Evolutionary conservation across 768 basidiomycete species (phyloP).

Genomic region (Nidularia pulvinata): DNA sequence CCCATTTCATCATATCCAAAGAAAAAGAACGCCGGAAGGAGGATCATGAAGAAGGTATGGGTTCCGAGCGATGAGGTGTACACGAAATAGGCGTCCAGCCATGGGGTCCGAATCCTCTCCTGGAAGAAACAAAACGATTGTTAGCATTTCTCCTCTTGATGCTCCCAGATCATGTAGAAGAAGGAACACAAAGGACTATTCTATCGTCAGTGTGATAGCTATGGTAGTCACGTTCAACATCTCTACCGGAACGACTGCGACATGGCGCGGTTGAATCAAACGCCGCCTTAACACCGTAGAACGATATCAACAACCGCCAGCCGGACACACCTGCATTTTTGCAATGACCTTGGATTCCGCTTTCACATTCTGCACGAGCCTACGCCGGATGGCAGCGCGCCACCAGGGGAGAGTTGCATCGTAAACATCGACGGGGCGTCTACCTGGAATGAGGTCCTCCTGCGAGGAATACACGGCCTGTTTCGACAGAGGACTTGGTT

Average conservation of each 20-base stretch:
- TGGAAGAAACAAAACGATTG: constrained; percentile 11
- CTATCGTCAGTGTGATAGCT: not conserved
- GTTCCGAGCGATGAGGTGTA: constrained; percentile 81
- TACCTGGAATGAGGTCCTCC: constrained; percentile 19
- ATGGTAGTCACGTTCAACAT: not conserved
- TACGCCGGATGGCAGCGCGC: constrained; percentile 59
- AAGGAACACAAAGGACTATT: not conserved
- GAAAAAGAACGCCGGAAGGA: constrained; percentile 86
- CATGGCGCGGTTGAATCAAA: not conserved
- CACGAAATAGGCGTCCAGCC: constrained; percentile 81
- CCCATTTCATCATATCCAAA: constrained; percentile 79
- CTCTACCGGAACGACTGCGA: not conserved
- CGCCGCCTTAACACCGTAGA: no score
- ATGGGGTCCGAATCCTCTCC: constrained; percentile 59
- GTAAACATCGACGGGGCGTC: constrained; percentile 55
- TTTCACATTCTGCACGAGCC: constrained; percentile 50
- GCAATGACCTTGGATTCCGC: constrained; percentile 64
- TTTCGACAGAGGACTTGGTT: not conserved
- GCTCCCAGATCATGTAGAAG: not conserved
- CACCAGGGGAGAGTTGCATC: constrained; percentile 61
- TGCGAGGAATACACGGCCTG: not conserved
- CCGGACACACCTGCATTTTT: constrained; percentile 59
- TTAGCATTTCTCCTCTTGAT: constrained; percentile 2
- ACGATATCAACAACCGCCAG: no score
- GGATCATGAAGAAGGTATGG: constrained; percentile 93